These are phyloP conservation scores for Chytridiales sp. DNA, from an alignment of 371 early-diverging fungal genomes.

Conservation along the genomic window DNA sequence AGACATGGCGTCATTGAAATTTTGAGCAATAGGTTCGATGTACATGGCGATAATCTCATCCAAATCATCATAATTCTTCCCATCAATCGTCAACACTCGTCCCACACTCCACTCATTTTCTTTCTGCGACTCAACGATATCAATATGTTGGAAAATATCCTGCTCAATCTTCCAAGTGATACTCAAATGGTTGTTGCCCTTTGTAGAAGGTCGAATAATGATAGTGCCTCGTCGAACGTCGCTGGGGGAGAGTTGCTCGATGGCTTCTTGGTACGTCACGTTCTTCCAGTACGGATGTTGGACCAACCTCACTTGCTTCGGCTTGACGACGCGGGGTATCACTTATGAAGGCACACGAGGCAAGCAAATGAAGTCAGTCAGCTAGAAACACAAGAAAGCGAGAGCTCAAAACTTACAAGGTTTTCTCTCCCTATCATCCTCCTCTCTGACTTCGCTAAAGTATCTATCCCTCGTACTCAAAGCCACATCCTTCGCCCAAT, in stretches of 20 bases:
- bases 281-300: conserved; percentile 84
- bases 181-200: conserved; percentile 80
- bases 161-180: conserved; percentile 93
- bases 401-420: conserved; percentile 16
- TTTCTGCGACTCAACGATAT: conserved; percentile 75
- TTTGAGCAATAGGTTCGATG: conserved; percentile 76
- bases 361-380: background rate
- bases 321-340: conserved; percentile 6
- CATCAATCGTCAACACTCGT: conserved; percentile 60
- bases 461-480: conserved; percentile 52
- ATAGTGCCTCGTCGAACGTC: conserved; percentile 67
- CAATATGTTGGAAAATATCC: conserved; percentile 82
- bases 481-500: conserved; percentile 26
- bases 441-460: conserved; percentile 68
- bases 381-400: conserved; percentile 6
- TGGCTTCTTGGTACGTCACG: conserved; percentile 71
- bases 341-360: conserved; percentile 5
- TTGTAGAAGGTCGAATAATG: conserved; percentile 92
- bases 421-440: conserved; percentile 51
- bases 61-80: conserved; percentile 70
- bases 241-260: conserved; percentile 64
- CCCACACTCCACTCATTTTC: conserved; percentile 68
- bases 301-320: conserved; percentile 30
- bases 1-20: conserved; percentile 41
- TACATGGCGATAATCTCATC: conserved; percentile 90